Base-by-base conservation (phyloP, 2,329 filamentous ascomycete species). In the Diplodia sapinea region DNA sequence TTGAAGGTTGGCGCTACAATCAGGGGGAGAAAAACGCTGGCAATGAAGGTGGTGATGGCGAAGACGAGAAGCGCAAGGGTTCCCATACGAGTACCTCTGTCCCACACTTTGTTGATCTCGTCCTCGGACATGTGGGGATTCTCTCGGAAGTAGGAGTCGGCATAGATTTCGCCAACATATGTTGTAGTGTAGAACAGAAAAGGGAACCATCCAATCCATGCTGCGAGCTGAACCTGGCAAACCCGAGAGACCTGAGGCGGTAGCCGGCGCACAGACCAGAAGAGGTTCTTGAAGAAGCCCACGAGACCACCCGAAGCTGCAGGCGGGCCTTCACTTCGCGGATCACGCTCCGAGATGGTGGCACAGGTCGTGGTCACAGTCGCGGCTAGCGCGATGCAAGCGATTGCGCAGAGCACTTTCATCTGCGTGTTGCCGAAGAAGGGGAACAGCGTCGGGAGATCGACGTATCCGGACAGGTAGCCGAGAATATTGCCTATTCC, bases 191-290 rank as follows among this genome's bases (percentile, higher is more conserved):
- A 98, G 81, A 96, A 97, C 2, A 98, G 85, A 78, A 97, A 93
- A 0, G 94, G 94, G 74, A 97, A 98, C 88, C 94, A 97, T 64
- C 93, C 94, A 67, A 97, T 89, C 94, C 94, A 98, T 5, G 93
- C 92, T 69, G 89, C 94, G 73, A 83, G 80, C 66, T 84, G 82
- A 0, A 83, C 81, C 64, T 79, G 73, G 68, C 94, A 97, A 47
- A 97, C 92, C 70, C 88, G 89, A 70, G 86, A 86, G 71, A 95
- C 93, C 78, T 96, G 93, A 0, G 89, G 89, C 0, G 94, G 94
- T 7, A 98, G 83, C 49, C 89, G 86, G 73, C 86, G 88, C 70
- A 97, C 91, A 0, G 93, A 93, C 59, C 84, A 86, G 76, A 91
- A 89, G 2, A 97, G 88, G 72, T 88, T 87, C 71, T 83, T 85